Percentiles rank a stretch among this genome's conserved stretches.
Evolutionary conservation across 768 basidiomycete genomes (phyloP).

Genomic region (Termitomyces sp.): DNA sequence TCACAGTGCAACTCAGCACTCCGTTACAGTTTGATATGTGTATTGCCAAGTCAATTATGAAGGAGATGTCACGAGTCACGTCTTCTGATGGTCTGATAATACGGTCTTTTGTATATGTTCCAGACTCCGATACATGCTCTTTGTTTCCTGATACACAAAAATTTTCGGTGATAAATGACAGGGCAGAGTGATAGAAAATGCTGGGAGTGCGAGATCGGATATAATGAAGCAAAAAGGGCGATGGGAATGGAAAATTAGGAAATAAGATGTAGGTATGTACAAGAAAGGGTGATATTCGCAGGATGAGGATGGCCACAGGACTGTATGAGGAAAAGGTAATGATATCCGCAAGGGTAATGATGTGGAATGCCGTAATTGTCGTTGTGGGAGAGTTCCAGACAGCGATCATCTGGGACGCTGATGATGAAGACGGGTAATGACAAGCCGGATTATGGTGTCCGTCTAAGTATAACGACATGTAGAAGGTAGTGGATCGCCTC

Average conservation of each 20-base stretch:
- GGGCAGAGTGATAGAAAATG: conserved; percentile 9
- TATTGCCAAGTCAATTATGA: not conserved
- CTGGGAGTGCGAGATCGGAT: conserved; percentile 7
- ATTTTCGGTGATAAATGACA: conserved; percentile 10
- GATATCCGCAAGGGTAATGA: conserved; percentile 13
- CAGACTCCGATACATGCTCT: conserved; percentile 4
- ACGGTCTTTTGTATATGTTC: conserved; percentile 6
- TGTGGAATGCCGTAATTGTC: conserved; percentile 10
- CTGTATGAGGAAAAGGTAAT: conserved; percentile 1
- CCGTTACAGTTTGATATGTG: not conserved
- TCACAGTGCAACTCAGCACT: not conserved
- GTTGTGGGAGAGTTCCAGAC: not conserved
- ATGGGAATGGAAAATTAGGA: conserved; percentile 11
- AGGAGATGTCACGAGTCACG: not conserved
- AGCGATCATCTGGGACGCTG: conserved; percentile 5
- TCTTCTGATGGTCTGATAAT: not conserved
- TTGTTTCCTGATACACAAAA: conserved; percentile 7
- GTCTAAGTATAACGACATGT: conserved; percentile 16
- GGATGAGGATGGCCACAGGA: conserved; percentile 4
- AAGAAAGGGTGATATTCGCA: conserved; percentile 11
- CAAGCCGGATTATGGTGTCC: conserved; percentile 9
- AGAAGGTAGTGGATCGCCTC: conserved; percentile 4
- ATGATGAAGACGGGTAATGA: conserved; percentile 7
- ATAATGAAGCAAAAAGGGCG: conserved; percentile 15
- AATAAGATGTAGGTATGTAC: conserved; percentile 13